Evolutionary conservation across 352 stramenopile genomes (phyloP), one percentile per base, ranked within the genome.

Genomic region (Phytophthora sp.): DNA sequence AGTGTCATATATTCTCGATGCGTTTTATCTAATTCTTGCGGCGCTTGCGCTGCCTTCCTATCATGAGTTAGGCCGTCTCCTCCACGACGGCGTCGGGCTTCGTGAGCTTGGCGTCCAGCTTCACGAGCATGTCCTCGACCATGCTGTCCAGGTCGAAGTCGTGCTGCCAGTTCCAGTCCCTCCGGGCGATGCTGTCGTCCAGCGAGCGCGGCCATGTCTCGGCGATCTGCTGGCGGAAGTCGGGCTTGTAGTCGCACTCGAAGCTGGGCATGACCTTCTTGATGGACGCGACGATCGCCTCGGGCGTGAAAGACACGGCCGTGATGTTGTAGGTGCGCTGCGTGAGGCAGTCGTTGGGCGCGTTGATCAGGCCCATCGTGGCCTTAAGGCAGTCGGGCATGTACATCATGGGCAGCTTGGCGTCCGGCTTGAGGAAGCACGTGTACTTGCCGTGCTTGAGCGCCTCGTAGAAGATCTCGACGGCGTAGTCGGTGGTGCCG

Each of bases 381-480:
- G 85, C 89, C 60, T 94, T 92, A 24, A 98, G 75, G 52, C 87
- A 96, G 69, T 98, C 92, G 21, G 88, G 88, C 91, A 98, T 98
- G 88, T 98, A 97, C 88, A 98, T 97, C 91, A 98, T 97, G 23
- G 92, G 92, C 73, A 98, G 62, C 32, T 82, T 80, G 12, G 91
- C 87, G 46, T 96, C 74, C 10, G 76, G 72, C 42, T 78, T 50
- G 5, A 98, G 53, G 65, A 97, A 98, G 53, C 88, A 97, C 53
- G 81, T 95, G 79, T 97, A 98, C 59, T 85, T 88, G 74, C 84
- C 80, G 49, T 89, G 67, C 69, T 89, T 86, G 34, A 97, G 76
- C 31, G 92, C 92, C 31, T 97, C 87, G 66, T 97, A 97, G 58
- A 96, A 98, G 72, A 98, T 97, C 71, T 97, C 90, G 23, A 98